Conservation (phyloP, 441 rosid species). For the Iberis amara region DNA sequence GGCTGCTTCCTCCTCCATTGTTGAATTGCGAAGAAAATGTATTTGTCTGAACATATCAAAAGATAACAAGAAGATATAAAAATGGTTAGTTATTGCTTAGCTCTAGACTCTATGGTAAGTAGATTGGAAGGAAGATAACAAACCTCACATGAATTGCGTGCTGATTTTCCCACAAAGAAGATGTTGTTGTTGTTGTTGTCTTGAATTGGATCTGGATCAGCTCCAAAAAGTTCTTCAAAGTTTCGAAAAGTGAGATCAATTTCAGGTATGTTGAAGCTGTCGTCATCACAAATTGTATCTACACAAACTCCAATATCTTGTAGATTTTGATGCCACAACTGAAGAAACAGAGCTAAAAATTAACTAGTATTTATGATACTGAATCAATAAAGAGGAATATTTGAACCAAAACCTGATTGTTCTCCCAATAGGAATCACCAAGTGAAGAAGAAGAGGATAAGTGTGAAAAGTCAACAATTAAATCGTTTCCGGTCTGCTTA, state of each 20-base stretch:
- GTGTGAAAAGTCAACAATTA: constrained; percentile 39
- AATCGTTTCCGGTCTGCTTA: constrained; percentile 35
- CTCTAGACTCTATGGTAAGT: background rate
- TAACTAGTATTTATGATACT: background rate
- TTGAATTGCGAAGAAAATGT: constrained; percentile 20
- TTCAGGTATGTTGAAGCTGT: constrained; percentile 67
- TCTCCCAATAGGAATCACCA: constrained; percentile 64
- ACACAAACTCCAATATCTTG: constrained; percentile 84
- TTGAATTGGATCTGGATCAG: constrained; percentile 36
- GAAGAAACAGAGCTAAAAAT: constrained; percentile 17
- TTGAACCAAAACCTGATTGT: constrained; percentile 24
- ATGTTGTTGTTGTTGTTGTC: constrained; percentile 13
- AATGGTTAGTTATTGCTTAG: no score
- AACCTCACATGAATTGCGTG: constrained; percentile 18
- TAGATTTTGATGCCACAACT: constrained; percentile 79
- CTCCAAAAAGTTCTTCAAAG: constrained; percentile 74
- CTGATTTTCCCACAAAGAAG: background rate
- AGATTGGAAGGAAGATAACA: background rate
- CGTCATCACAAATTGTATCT: constrained; percentile 43
- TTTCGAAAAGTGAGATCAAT: constrained; percentile 65
- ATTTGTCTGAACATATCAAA: constrained; percentile 18
- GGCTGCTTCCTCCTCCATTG: constrained; percentile 37
- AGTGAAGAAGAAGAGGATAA: constrained; percentile 42
- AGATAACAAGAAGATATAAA: background rate
- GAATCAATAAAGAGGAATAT: background rate